A percentile compares a stretch with the other conserved stretches of the same genome.
Conservation (phyloP, 2,329 filamentous ascomycete genomes). For the Pestalotiopsis sp. region DNA sequence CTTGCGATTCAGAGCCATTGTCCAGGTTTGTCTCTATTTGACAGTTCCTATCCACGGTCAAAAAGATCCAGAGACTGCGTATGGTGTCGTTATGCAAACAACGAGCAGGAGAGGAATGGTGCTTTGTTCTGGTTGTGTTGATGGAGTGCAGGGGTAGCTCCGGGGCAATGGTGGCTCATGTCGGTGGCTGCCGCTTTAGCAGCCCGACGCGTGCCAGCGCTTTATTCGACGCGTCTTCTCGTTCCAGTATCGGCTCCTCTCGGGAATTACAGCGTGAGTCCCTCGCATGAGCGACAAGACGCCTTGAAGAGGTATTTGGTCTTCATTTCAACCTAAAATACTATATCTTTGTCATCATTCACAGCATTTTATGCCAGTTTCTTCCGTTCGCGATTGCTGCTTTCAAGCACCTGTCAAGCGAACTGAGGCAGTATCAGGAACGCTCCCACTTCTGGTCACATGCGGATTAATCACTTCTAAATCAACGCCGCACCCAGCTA, state of each 20-base stretch:
- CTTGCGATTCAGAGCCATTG: slow-evolving; percentile 78
- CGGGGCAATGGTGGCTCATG: background rate
- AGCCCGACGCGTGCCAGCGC: slow-evolving; percentile 1
- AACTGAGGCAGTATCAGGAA: no score
- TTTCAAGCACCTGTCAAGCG: no score
- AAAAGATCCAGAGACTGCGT: background rate
- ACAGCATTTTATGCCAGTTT: no score
- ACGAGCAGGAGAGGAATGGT: background rate
- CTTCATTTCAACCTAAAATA: no score
- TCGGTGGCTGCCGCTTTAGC: background rate
- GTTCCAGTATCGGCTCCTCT: background rate
- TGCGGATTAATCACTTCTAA: no score
- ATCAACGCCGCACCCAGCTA: no score
- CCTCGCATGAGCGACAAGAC: background rate
- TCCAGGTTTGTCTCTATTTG: background rate
- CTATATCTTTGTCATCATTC: no score
- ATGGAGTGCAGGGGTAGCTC: slow-evolving; percentile 6
- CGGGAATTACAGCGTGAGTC: background rate
- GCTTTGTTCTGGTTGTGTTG: background rate
- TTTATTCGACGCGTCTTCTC: background rate
- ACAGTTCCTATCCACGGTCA: background rate
- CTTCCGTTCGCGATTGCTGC: no score
- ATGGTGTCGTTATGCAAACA: background rate
- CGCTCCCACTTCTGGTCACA: no score
- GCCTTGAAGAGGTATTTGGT: no score